Evolutionary conservation across 768 basidiomycete species (phyloP), one percentile per base, ranked within the genome.

Genomic region (Jaapia argillacea): DNA sequence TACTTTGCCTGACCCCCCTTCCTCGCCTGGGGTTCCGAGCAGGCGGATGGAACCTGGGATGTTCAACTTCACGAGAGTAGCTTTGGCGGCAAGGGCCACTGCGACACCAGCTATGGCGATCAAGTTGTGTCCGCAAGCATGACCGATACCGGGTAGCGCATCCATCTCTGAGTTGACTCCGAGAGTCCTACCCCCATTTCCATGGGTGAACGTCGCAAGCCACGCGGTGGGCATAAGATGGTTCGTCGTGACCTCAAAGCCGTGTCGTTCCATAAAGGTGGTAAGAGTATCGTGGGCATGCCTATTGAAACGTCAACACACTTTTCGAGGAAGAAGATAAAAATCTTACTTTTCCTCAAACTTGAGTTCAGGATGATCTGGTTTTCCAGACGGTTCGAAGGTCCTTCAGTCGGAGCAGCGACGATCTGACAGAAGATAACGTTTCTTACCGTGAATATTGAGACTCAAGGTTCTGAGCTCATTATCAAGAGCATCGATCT

Each of bases 1-100:
- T 22, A 61, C 49, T 47, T 64, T 64, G 1, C 62, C 62, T 4
- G 48, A 52, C 36, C 60, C 51, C 2, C 51, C 54, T 43, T 62
- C 59, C 42, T 61, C 60, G 46, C 54, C 55, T 13, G 57, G 57
- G n/a, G 57, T 58, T 14, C 57, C 57, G 5, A 58, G 51, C 3
- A 58, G 44, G 10, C 54, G 47, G n/a, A 58, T 47, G n/a, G 46
- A 54, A 1, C 57, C 57, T 6, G 43, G 55, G 42, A 33, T 16
- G 16, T 33, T 16, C 16, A 10, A 10, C 16, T 10, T 10, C 16
- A 33, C 16, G 10, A 33, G 16, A 33, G 31, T 16, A 10, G 10
- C 31, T 33, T 33, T 33, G 31, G 16, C 16, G 16, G 31, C 31
- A 10, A 33, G 16, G 10, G 31, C 31, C 10, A 33, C 16, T 10